Percentiles rank a stretch among this genome's conserved stretches.
These are phyloP conservation scores for Coniochaeta sp. DNA, from an alignment of 2,329 filamentous ascomycete species.

Conservation along the genomic window DNA sequence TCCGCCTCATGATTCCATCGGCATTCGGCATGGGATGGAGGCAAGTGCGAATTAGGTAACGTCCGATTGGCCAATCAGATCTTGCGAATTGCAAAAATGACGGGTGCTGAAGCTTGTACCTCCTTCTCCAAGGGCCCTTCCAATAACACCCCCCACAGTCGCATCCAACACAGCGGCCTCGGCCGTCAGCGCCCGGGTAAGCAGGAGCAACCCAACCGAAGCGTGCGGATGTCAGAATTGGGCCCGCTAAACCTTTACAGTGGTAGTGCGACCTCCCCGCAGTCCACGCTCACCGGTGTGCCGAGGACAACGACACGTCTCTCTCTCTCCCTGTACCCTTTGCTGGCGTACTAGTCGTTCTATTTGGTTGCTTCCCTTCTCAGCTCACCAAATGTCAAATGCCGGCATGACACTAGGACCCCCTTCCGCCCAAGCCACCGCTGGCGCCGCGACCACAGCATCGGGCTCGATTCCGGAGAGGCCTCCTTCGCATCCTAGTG, in stretches of 20 bases:
- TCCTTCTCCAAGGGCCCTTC: no score
- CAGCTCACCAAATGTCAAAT: not conserved
- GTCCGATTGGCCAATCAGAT: slow-evolving; percentile 1
- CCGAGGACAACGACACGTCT: not conserved
- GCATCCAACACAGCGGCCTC: not conserved
- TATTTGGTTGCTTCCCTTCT: not conserved
- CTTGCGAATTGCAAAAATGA: not conserved
- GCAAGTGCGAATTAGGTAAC: not conserved
- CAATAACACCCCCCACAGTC: no score
- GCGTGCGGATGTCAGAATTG: not conserved
- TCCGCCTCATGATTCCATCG: not conserved
- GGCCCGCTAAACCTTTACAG: not conserved
- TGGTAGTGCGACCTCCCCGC: not conserved
- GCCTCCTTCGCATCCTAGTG: not conserved
- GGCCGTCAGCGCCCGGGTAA: not conserved
- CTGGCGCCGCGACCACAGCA: not conserved
- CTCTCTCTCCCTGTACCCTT: not conserved
- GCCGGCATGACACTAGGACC: not conserved
- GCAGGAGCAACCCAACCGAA: not conserved
- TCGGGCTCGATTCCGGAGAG: not conserved
- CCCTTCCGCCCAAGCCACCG: not conserved
- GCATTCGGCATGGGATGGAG: not conserved
- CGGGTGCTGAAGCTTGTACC: no score
- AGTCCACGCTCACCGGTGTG: not conserved
- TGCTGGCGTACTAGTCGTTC: not conserved